Percentiles rank a stretch among this genome's conserved stretches.
These are phyloP conservation scores for Salvia rosmarinus DNA, from an alignment of 257 asterid genomes.

Conservation along the genomic window DNA sequence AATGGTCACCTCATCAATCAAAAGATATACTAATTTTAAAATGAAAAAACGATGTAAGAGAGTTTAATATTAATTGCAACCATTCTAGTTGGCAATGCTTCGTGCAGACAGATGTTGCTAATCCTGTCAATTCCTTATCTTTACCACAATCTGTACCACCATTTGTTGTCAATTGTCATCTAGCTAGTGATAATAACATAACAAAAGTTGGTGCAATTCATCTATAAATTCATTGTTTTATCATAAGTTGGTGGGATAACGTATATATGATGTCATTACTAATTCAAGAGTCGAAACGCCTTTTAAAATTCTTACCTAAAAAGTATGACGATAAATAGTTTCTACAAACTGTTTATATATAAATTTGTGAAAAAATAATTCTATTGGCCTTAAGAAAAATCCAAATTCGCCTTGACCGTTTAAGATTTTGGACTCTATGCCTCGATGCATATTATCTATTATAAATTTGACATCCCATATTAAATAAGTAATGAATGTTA, in stretches of 20 bases:
- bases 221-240: neutral
- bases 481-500: too few relatives aligned
- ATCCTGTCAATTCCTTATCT: neutral
- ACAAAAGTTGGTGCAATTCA: neutral
- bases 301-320: neutral
- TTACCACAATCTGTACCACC: neutral
- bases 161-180: conserved; percentile 29
- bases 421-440: too few relatives aligned
- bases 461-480: too few relatives aligned
- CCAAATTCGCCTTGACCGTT: too few relatives aligned
- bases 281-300: neutral
- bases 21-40: conserved; percentile 10
- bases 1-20: conserved; percentile 8
- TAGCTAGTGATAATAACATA: conserved; percentile 4
- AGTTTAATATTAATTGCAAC: too few relatives aligned
- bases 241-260: neutral
- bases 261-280: neutral
- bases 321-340: too few relatives aligned
- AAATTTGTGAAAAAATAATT: too few relatives aligned
- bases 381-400: too few relatives aligned
- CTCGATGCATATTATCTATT: too few relatives aligned
- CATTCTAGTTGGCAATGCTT: conserved; percentile 8
- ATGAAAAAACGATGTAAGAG: too few relatives aligned
- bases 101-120: conserved; percentile 27
- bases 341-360: too few relatives aligned